Percentiles rank a stretch among this genome's conserved stretches.
Conservation (phyloP, 2,329 filamentous ascomycete genomes). For the Epichloe uncinata region DNA sequence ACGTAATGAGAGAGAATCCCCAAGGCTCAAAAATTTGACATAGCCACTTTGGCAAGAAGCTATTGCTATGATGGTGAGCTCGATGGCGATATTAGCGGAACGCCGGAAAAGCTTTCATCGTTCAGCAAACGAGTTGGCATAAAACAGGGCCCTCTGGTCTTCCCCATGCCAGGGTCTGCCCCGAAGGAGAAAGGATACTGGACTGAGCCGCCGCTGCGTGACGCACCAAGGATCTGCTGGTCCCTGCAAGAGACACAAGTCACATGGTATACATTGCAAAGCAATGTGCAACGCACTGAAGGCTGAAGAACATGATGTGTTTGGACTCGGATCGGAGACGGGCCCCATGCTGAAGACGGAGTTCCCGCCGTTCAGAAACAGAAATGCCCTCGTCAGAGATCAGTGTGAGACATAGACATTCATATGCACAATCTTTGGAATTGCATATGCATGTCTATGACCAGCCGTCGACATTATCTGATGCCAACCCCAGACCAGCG, state of each 20-base stretch:
- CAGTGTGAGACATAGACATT: too few species aligned
- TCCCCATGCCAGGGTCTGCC: neutral
- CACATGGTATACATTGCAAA: neutral
- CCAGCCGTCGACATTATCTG: too few species aligned
- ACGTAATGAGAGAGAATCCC: too few species aligned
- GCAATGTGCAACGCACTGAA: neutral
- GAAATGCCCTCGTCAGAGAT: too few species aligned
- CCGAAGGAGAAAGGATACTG: conserved; percentile 1
- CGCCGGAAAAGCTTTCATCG: neutral
- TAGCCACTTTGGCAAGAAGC: neutral
- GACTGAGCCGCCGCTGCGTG: neutral
- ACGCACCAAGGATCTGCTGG: conserved; percentile 2
- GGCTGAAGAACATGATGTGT: neutral
- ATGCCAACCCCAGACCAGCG: too few species aligned
- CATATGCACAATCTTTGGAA: too few species aligned
- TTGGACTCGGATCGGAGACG: too few species aligned
- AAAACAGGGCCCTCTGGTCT: neutral
- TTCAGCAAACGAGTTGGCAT: neutral
- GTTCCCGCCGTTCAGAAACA: too few species aligned
- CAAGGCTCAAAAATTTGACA: neutral
- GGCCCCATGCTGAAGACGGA: too few species aligned
- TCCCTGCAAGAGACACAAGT: neutral
- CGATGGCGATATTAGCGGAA: neutral
- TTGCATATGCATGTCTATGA: too few species aligned
- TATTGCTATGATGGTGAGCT: neutral